Conservation (phyloP, 192 early-diverging fungal genomes). For the Paraglomus brasilianum region DNA sequence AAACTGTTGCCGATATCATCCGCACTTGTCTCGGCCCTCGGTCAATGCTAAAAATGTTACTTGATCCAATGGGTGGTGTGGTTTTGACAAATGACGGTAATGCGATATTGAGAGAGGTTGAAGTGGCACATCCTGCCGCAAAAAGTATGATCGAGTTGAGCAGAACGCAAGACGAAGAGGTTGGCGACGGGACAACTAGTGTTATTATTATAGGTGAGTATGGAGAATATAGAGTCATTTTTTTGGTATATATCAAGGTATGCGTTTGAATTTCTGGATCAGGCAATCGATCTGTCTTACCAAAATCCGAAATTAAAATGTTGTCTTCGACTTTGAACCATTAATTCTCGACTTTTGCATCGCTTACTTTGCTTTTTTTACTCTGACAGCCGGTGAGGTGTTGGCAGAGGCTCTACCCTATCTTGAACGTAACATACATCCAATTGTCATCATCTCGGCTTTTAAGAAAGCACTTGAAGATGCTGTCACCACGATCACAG, state of each 20-base stretch:
- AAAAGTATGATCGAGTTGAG: slow-evolving; percentile 99
- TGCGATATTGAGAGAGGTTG: slow-evolving; percentile 96
- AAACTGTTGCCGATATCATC: slow-evolving; percentile 98
- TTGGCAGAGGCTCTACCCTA: slow-evolving; percentile 88
- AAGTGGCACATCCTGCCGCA: slow-evolving; percentile 99
- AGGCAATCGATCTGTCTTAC: not conserved
- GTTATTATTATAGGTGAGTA: slow-evolving; percentile 94
- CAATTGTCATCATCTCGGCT: slow-evolving; percentile 92
- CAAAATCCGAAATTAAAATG: not conserved
- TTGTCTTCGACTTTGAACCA: not conserved
- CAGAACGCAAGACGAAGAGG: slow-evolving; percentile 99
- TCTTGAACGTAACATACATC: slow-evolving; percentile 97
- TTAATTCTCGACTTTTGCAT: slow-evolving; percentile 1
- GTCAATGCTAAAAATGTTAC: slow-evolving; percentile 99
- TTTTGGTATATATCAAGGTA: slow-evolving; percentile 1
- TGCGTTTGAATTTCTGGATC: slow-evolving; percentile 4
- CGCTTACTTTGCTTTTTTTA: slow-evolving; percentile 7
- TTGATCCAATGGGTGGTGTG: slow-evolving; percentile 99
- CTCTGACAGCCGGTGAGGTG: slow-evolving; percentile 84
- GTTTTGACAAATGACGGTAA: slow-evolving; percentile 98
- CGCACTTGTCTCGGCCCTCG: slow-evolving; percentile 97
- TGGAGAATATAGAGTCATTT: not conserved
- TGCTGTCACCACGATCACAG: slow-evolving; percentile 78
- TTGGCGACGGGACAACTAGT: slow-evolving; percentile 97
- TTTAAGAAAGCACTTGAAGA: slow-evolving; percentile 95